Conservation (phyloP, 1,139 yeast genomes). For the Wickerhamiella infanticola region DNA sequence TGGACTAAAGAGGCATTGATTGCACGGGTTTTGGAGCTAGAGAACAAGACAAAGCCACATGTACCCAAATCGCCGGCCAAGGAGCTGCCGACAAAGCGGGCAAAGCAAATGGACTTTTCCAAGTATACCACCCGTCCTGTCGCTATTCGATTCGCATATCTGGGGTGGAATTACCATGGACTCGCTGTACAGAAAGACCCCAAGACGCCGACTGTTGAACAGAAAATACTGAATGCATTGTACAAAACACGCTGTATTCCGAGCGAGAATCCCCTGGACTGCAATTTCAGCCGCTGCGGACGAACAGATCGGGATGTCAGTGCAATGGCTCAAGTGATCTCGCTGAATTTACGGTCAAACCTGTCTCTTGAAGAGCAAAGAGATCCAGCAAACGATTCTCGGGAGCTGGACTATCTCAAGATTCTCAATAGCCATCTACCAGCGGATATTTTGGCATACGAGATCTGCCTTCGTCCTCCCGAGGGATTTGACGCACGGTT, state of each 20-base stretch:
- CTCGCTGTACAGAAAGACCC: conserved; percentile 58
- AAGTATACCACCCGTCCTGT: conserved; percentile 53
- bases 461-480: conserved; percentile 73
- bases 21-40: conserved; percentile 34
- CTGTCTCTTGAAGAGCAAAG: conserved; percentile 41
- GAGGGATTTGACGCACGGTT: conserved; percentile 77
- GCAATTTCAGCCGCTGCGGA: conserved; percentile 81
- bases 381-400: conserved; percentile 39
- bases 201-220: conserved; percentile 79
- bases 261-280: conserved; percentile 40
- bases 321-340: conserved; percentile 90
- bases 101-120: conserved; percentile 50
- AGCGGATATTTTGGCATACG: conserved; percentile 64
- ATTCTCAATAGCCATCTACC: conserved; percentile 70
- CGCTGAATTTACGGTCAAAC: conserved; percentile 58
- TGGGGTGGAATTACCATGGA: conserved; percentile 92
- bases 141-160: conserved; percentile 69
- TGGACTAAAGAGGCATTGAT: conserved; percentile 44
- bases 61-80: neutral
- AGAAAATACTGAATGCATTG: conserved; percentile 55
- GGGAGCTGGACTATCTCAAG: conserved; percentile 62
- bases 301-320: conserved; percentile 94
- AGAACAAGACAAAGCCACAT: conserved; percentile 16
- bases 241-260: conserved; percentile 51
- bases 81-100: conserved; percentile 13